phyloP scores from a whole-genome alignment of 352 stramenopile genomes.

The Pythium dissimile region DNA sequence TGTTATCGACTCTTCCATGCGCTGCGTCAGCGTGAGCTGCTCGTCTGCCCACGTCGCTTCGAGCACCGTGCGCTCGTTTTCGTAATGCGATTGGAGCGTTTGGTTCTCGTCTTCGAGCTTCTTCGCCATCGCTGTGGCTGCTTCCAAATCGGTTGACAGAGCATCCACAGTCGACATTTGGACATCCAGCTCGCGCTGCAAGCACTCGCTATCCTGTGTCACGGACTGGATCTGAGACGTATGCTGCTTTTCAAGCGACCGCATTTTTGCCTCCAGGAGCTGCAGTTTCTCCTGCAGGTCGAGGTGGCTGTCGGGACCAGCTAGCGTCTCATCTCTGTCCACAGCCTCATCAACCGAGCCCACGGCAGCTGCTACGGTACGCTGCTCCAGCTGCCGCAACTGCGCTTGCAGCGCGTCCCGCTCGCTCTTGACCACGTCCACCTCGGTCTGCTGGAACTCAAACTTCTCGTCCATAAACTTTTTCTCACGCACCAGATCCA shows the following conservation, averaged over 20 bases:
- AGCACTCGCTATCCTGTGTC: neutral
- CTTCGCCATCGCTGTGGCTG: neutral
- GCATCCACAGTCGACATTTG: neutral
- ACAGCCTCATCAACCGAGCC: too few species aligned
- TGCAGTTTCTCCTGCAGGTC: neutral
- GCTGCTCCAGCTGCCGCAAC: neutral
- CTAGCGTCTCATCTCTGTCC: too few species aligned
- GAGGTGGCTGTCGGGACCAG: too few species aligned
- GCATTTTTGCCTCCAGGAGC: neutral
- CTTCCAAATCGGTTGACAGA: neutral
- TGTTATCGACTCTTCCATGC: neutral
- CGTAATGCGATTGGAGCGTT: neutral
- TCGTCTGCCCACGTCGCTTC: neutral
- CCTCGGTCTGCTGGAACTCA: constrained; percentile 27
- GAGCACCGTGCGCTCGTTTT: neutral
- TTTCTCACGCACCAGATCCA: constrained; percentile 30
- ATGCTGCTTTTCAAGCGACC: neutral
- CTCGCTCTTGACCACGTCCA: constrained; percentile 29
- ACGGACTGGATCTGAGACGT: neutral
- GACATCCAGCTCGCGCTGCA: neutral
- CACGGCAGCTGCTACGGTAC: too few species aligned
- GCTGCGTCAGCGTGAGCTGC: neutral
- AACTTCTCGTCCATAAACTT: constrained; percentile 36
- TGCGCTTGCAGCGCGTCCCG: constrained; percentile 8
- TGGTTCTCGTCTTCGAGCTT: neutral